Conservation (phyloP, 257 asterid genomes). For the Petunia secreta region DNA sequence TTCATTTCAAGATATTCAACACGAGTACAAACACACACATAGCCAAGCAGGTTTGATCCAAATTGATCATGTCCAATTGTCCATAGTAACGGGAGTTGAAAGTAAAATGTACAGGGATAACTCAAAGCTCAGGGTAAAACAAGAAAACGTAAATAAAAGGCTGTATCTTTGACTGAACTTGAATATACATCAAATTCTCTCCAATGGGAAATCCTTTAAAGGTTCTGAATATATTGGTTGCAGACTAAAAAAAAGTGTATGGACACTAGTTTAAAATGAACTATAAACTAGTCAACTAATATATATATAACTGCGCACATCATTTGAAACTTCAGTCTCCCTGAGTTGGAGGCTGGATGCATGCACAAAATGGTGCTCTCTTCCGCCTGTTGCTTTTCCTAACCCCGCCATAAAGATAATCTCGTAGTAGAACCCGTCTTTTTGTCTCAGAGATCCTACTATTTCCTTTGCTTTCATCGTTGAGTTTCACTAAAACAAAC, state of each 20-base stretch:
- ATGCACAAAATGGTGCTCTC: constrained; percentile 48
- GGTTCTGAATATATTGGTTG: constrained; percentile 4
- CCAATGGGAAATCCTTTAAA: background rate
- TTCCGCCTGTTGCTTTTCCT: constrained; percentile 39
- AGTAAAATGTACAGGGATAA: background rate
- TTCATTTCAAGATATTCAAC: background rate
- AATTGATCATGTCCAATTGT: background rate
- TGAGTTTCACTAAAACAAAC: constrained; percentile 52
- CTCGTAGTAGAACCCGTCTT: constrained; percentile 48
- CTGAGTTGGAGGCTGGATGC: constrained; percentile 48
- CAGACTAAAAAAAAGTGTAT: constrained; percentile 9
- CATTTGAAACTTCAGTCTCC: constrained; percentile 36
- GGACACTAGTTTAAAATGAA: constrained; percentile 14
- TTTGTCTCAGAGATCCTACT: constrained; percentile 39
- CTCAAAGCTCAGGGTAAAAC: background rate
- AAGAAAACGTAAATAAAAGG: background rate
- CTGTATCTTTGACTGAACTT: constrained; percentile 23
- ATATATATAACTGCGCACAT: constrained; percentile 14
- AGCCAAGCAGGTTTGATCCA: background rate
- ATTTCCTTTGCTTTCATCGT: constrained; percentile 41
- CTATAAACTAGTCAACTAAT: constrained; percentile 29
- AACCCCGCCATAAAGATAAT: constrained; percentile 52
- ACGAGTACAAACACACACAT: background rate
- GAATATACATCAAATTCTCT: constrained; percentile 33
- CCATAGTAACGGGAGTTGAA: background rate